Evolutionary conservation across 106 monocot species (phyloP).

Genomic region (Dioscorea alata): DNA sequence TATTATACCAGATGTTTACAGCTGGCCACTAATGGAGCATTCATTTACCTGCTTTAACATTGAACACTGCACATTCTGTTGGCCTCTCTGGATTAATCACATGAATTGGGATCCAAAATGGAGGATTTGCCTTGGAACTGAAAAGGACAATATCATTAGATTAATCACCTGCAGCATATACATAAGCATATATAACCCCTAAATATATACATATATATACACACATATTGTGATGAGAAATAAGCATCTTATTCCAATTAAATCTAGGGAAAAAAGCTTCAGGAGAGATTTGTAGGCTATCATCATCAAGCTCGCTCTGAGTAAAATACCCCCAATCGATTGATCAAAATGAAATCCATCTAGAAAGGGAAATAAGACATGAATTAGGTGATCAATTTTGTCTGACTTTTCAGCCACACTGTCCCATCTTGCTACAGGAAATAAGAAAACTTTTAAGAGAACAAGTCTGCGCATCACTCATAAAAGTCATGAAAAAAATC

Average conservation of each 20-base stretch:
- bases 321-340: neutral
- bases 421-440: no score
- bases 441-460: no score
- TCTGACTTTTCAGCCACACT: no score
- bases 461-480: no score
- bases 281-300: neutral
- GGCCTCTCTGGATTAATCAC: conserved; percentile 96
- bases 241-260: neutral
- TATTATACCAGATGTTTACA: no score
- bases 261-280: neutral
- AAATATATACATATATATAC: no score
- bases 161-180: neutral
- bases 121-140: conserved; percentile 88
- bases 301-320: neutral
- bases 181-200: no score
- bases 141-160: conserved; percentile 10
- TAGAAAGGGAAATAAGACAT: neutral
- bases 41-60: conserved; percentile 78
- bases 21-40: neutral
- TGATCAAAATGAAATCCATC: neutral
- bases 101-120: conserved; percentile 99
- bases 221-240: no score
- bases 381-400: no score
- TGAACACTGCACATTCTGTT: conserved; percentile 96
- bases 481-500: no score